Evolutionary conservation across 140 eudicot species (phyloP).

Genomic region (Artemisia princeps): DNA sequence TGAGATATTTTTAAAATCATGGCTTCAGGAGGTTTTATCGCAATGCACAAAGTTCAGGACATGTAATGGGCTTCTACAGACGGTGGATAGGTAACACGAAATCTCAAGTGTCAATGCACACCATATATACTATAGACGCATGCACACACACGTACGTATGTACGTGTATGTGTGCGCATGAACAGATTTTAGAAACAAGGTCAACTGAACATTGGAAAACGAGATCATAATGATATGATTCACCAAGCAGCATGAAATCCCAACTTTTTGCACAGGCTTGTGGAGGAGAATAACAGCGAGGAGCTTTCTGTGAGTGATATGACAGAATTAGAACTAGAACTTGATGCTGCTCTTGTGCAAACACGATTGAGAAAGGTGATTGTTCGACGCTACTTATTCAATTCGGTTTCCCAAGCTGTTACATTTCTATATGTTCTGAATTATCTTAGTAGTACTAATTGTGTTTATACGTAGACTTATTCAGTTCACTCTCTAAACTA

Average conservation of each 20-base stretch:
- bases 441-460: too few species aligned
- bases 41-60: conserved; percentile 17
- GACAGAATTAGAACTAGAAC: conserved; percentile 29
- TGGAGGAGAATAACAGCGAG: conserved; percentile 1
- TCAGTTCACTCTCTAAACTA: too few species aligned
- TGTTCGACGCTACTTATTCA: background rate
- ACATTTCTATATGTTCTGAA: too few species aligned
- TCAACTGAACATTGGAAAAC: background rate
- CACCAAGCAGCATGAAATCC: background rate
- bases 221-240: background rate
- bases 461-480: background rate
- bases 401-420: background rate
- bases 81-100: conserved; percentile 19
- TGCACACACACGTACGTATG: too few species aligned
- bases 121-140: background rate
- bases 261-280: conserved; percentile 23
- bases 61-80: conserved; percentile 24
- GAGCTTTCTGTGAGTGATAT: conserved; percentile 18
- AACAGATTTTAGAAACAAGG: background rate
- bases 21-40: conserved; percentile 1
- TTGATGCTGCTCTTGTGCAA: conserved; percentile 27
- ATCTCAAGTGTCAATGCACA: too few species aligned
- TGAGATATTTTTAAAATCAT: background rate
- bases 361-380: conserved; percentile 29
- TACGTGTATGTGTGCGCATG: background rate